Evolutionary conservation across 2,329 filamentous ascomycete genomes (phyloP), one percentile per base, ranked within the genome.

Genomic region (Hypomyces perniciosus): DNA sequence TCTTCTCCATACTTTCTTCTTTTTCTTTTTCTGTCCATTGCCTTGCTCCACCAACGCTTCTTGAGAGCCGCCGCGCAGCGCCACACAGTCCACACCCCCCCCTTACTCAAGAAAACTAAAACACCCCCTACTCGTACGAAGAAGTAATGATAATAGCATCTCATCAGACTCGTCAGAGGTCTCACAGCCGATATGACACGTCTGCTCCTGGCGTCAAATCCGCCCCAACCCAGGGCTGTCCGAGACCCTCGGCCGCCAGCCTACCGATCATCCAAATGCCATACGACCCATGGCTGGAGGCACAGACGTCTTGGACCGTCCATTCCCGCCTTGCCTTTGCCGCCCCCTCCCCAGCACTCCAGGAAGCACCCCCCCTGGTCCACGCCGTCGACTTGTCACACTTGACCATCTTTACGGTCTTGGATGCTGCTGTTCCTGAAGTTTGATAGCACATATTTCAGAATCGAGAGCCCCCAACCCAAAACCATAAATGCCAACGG

Each of bases 181-280:
- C 59, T 65, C 59, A 64, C 59, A 61, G 56, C 53, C 56, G 59
- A 68, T 66, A 61, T 67, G 65, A 68, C 65, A 68, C 58, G 65
- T 68, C 65, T 66, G 51, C 59, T 62, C 57, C 56, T 50, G 34
- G 30, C 44, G 31, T 46, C 55, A 41, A 57, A 55, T 56, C 51
- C 54, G 54, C 51, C 56, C 56, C 51, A 46, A 50, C 51, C 31
- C 37, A 54, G 49, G 26, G 41, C 44, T 34, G 29, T 39, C 59
- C 51, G 52, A 62, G 50, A 58, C 59, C 53, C 44, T 61, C 55
- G 54, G 54, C 50, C 57, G 55, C 59, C 51, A 57, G 51, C 56
- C 54, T 58, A 59, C 59, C 54, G 57, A 65, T 65, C 59, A 58
- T 57, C 57, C 37, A 57, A 51, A 55, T 53, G 43, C 38, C 50